Conservation (phyloP, 192 early-diverging fungal genomes). For the Haplosporangium gracile region DNA sequence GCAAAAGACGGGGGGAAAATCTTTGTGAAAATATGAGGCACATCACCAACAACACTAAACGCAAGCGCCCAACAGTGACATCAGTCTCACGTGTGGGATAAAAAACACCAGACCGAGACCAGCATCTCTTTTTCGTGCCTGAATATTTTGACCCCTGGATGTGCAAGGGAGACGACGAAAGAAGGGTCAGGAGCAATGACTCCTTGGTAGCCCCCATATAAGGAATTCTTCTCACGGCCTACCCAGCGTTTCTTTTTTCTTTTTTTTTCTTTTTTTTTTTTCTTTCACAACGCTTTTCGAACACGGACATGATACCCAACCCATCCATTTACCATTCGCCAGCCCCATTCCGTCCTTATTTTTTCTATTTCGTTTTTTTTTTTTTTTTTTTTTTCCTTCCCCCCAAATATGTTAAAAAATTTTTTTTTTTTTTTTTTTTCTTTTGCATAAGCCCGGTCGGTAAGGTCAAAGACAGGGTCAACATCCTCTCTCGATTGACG, state of each 20-base stretch:
- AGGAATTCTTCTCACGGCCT: too few relatives aligned
- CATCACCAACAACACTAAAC: neutral
- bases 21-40: neutral
- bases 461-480: neutral
- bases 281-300: too few relatives aligned
- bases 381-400: neutral
- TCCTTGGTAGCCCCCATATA: too few relatives aligned
- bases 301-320: too few relatives aligned
- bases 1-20: neutral
- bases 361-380: neutral
- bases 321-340: too few relatives aligned
- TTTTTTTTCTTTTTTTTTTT: neutral
- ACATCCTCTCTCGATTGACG: too few relatives aligned
- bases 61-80: neutral
- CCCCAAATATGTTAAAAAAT: too few relatives aligned
- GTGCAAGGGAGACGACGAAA: neutral
- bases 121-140: neutral
- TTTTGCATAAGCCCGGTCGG: neutral
- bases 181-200: too few relatives aligned
- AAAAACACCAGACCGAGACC: neutral
- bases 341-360: too few relatives aligned
- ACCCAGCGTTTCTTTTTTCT: too few relatives aligned
- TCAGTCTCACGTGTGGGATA: constrained; percentile 8
- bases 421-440: neutral
- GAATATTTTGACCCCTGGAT: neutral